Base-by-base conservation (phyloP, 2,329 filamentous ascomycete species). In the Alternaria novae-zelandiae region DNA sequence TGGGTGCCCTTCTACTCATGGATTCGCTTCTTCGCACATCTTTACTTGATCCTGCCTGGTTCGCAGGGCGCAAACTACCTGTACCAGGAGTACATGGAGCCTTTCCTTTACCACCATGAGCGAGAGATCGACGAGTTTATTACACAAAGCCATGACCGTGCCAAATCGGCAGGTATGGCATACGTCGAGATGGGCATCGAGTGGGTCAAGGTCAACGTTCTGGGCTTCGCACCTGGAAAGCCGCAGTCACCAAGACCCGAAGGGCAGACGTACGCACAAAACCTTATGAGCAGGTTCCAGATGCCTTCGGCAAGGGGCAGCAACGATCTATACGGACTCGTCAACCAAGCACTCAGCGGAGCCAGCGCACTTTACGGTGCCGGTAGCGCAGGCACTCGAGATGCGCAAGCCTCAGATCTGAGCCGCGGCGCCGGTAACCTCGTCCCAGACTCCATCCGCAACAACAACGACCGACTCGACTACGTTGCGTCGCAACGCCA, bases 1-100 rank as follows among this genome's bases (percentile, higher is more conserved):
- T 98, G 94, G 93, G 84, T 98, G 41, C 96, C 96, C 3, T 96
- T 98, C 81, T 99, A 97, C 83, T 88, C 92, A 71, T 97, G 94
- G 87, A 85, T 97, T 74, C 93, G 96, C 69, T 88, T 97, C 58
- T 84, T 90, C 76, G 91, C 96, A 82, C 89, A 97, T 77, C 89
- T 96, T 70, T 99, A 97, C 83, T 92, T 99, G 66, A 94, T 98
- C 75, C 89, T 97, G n/a, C 96, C 95, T 0, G 95, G 97, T 80
- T 96, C 93, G n/a, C 95, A 97, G 79, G 96, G 96, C 79, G 94
- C 94, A 61, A 91, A 91, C 65, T 83, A 91, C 73, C 85, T 98
- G 68, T 99, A 98, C 84, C 89, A 94, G 75, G 86, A 89, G 65
- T 89, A 96, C 79, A 85, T 98, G 64, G 91, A 97, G 80, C 95